phyloP scores from a whole-genome alignment of 2,329 filamentous ascomycete species.

The Aspergillus unguis region DNA sequence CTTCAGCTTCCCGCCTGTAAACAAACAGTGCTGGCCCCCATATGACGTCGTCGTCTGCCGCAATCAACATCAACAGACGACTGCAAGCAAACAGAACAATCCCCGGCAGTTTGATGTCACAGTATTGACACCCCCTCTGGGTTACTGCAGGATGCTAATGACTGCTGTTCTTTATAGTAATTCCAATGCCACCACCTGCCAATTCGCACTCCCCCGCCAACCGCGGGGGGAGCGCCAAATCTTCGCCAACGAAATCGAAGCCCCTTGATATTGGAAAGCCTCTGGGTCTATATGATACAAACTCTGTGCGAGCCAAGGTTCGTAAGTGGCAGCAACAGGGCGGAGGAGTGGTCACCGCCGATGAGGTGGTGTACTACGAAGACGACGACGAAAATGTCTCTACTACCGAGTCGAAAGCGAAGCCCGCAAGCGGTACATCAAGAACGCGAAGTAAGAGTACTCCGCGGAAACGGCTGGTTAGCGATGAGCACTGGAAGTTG shows the following conservation, averaged over 20 bases:
- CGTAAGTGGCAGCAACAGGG: slow-evolving; percentile 80
- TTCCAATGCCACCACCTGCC: slow-evolving; percentile 41
- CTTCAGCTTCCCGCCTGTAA: slow-evolving; percentile 5
- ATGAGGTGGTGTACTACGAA: slow-evolving; percentile 55
- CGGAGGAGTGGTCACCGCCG: slow-evolving; percentile 61
- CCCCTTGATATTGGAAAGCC: slow-evolving; percentile 49
- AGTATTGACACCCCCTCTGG: too few species aligned
- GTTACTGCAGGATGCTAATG: slow-evolving; percentile 7
- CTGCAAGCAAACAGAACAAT: slow-evolving; percentile 2
- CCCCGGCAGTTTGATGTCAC: too few species aligned
- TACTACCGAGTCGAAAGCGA: slow-evolving; percentile 24
- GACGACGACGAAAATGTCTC: slow-evolving; percentile 48
- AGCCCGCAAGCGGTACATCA: slow-evolving; percentile 23
- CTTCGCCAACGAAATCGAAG: slow-evolving; percentile 53
- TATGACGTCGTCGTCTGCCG: slow-evolving; percentile 8
- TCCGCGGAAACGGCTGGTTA: slow-evolving; percentile 88
- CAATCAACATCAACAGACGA: slow-evolving; percentile 6
- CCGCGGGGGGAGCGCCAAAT: slow-evolving; percentile 56
- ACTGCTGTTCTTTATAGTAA: slow-evolving; percentile 7
- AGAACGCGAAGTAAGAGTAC: slow-evolving; percentile 53
- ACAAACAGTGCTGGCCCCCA: slow-evolving; percentile 2
- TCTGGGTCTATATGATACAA: slow-evolving; percentile 58
- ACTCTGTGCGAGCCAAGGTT: slow-evolving; percentile 73
- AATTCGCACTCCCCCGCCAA: slow-evolving; percentile 39
- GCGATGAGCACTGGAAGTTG: slow-evolving; percentile 78